Percentiles rank a stretch among this genome's conserved stretches.
These are phyloP conservation scores for Malus hybrid DNA, from an alignment of 331 rosid genomes.

Conservation along the genomic window DNA sequence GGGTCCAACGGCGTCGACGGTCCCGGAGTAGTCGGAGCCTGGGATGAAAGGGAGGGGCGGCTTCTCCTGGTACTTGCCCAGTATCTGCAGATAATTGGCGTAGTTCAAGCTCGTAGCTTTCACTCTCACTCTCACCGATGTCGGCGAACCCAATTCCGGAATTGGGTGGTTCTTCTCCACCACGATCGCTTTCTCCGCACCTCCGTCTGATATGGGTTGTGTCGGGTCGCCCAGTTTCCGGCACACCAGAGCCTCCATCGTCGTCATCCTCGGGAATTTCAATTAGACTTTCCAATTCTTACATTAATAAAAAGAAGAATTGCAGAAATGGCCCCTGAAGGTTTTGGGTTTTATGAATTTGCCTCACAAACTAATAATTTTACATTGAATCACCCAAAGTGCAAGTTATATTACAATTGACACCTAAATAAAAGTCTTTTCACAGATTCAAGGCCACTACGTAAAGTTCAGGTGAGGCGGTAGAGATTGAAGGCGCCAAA, in stretches of 20 bases:
- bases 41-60: slow-evolving; percentile 68
- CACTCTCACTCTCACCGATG: slow-evolving; percentile 68
- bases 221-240: slow-evolving; percentile 87
- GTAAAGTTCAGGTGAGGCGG: neutral
- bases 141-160: slow-evolving; percentile 57
- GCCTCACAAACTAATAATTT: too few species aligned
- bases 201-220: neutral
- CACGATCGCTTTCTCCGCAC: slow-evolving; percentile 16
- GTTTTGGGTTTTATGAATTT: too few species aligned
- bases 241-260: slow-evolving; percentile 85
- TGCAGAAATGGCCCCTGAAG: too few species aligned
- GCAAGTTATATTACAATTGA: too few species aligned
- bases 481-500: slow-evolving; percentile 6
- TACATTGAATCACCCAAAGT: too few species aligned
- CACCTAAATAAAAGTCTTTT: too few species aligned
- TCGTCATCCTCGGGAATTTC: neutral
- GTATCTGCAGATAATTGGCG: slow-evolving; percentile 77
- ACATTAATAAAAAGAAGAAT: too few species aligned
- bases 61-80: slow-evolving; percentile 79
- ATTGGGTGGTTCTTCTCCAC: slow-evolving; percentile 45
- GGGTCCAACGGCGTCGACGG: slow-evolving; percentile 70
- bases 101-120: slow-evolving; percentile 93
- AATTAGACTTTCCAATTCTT: too few species aligned
- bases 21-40: slow-evolving; percentile 85
- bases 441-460: too few species aligned